A percentile compares a stretch with the other conserved stretches of the same genome.
phyloP scores from a whole-genome alignment of 768 basidiomycete species.

The Rhodotorula diobovata region DNA sequence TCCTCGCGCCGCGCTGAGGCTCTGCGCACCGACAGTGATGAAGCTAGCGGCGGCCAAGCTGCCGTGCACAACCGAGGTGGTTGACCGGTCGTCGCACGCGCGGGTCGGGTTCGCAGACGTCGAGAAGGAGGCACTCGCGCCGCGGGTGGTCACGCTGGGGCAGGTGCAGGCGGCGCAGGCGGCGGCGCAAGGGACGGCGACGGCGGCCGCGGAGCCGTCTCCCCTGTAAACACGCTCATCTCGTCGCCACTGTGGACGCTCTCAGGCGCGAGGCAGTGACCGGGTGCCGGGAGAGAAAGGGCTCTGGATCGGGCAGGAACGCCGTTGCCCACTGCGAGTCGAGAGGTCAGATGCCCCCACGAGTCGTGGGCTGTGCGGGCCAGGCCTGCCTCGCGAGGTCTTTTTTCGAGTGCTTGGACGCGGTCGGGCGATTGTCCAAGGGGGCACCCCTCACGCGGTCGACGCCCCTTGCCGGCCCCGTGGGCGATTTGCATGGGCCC shows the following conservation, averaged over 20 bases:
- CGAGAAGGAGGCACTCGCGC: constrained; percentile 1
- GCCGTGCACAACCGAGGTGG: constrained; percentile 82
- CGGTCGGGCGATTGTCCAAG: too few relatives aligned
- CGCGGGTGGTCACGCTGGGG: constrained; percentile 22
- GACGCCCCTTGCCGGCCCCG: too few relatives aligned
- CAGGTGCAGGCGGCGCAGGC: constrained; percentile 14
- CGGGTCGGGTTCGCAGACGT: constrained; percentile 47
- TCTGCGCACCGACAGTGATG: constrained; percentile 57
- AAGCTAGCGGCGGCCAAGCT: constrained; percentile 82
- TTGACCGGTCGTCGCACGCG: constrained; percentile 63
- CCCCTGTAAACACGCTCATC: not conserved
- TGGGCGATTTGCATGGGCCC: too few relatives aligned
- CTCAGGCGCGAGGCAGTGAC: not conserved
- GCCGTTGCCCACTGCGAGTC: too few relatives aligned
- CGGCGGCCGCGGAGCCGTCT: not conserved
- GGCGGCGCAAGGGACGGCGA: not conserved
- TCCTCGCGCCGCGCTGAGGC: not conserved
- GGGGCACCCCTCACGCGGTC: too few relatives aligned
- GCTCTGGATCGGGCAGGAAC: too few relatives aligned
- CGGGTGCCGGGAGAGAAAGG: too few relatives aligned
- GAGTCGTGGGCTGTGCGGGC: too few relatives aligned
- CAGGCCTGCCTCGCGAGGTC: too few relatives aligned
- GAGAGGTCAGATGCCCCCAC: too few relatives aligned
- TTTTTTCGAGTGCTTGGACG: too few relatives aligned
- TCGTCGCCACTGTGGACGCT: not conserved